Evolutionary conservation across 129 eudicot genomes (phyloP), one percentile per base, ranked within the genome.

Genomic region (Flaveria robusta): DNA sequence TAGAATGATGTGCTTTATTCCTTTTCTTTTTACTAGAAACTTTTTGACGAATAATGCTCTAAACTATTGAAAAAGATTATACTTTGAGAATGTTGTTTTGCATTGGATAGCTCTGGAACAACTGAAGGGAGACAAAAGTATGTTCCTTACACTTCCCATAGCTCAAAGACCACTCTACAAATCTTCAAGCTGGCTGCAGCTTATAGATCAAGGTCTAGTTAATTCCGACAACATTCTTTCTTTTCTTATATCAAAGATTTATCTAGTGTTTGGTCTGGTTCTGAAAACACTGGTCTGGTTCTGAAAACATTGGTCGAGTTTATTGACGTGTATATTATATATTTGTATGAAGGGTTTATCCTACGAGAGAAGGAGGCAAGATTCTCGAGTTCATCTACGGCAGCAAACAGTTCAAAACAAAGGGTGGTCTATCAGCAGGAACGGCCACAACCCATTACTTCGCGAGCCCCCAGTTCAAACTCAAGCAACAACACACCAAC

Each of bases 381-480:
- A 79, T 88, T 60, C 87, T 90, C 23, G 96, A 89, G 77, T 88
- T 92, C 59, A 90, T 92, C 27, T 90, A 92, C 84, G 85, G 96
- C 68, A 86, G 98, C 90, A 90, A 88, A 71, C 85, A 84, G 31
- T 77, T 72, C 77, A 86, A 85, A 81, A 92, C 98, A 34, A 86
- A 85, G 42, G 92, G 97, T 20, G 98, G 95, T 0, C 9, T 93
- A 66, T 75, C 74, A n/a, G 87, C 81, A 14, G 96, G 98, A 66
- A 88, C 95, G 47, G 98, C 98, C 75, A 93, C 98, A 47, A 90
- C 95, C 15, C 92, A 93, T 67, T 86, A 84, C 43, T 93, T 86
- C 37, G 65, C 86, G 16, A 90, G 92, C 74, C 82, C 73, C 46
- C 90, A 93, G 66, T 93, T 93, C 80, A 88, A 79, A 64, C 76